Conservation (phyloP, 2,329 filamentous ascomycete genomes). For the Curvularia eragrostidis region DNA sequence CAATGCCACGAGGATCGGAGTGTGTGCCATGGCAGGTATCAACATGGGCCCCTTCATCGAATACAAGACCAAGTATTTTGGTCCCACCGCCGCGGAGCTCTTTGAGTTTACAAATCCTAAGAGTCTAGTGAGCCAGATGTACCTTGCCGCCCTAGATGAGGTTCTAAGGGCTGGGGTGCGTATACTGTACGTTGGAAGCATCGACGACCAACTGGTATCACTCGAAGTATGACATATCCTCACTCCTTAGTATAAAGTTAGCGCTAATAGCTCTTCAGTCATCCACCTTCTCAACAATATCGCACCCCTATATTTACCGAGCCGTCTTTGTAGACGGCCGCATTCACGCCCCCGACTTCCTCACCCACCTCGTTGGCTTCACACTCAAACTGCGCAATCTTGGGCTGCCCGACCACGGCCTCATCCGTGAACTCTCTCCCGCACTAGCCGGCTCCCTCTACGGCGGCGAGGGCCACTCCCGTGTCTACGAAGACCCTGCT, state of each 20-base stretch:
- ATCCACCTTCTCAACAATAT: constrained; percentile 82
- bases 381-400: constrained; percentile 92
- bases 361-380: constrained; percentile 91
- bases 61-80: constrained; percentile 87
- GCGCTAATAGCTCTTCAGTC: constrained; percentile 68
- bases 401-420: constrained; percentile 88
- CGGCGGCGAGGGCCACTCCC: constrained; percentile 88
- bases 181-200: constrained; percentile 88
- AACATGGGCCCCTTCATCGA: constrained; percentile 92
- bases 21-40: constrained; percentile 90
- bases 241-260: constrained; percentile 9
- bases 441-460: constrained; percentile 92
- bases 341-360: constrained; percentile 90
- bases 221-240: constrained; percentile 70
- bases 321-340: constrained; percentile 96
- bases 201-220: constrained; percentile 95
- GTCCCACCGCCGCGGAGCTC: constrained; percentile 88
- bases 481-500: constrained; percentile 86
- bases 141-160: constrained; percentile 75
- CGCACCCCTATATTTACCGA: constrained; percentile 91
- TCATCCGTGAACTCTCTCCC: constrained; percentile 86
- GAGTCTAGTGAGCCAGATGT: constrained; percentile 81
- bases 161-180: constrained; percentile 80
- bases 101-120: constrained; percentile 90
- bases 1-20: constrained; percentile 72